Evolutionary conservation across 768 basidiomycete species (phyloP).

Genomic region (Lactarius akahatsu): DNA sequence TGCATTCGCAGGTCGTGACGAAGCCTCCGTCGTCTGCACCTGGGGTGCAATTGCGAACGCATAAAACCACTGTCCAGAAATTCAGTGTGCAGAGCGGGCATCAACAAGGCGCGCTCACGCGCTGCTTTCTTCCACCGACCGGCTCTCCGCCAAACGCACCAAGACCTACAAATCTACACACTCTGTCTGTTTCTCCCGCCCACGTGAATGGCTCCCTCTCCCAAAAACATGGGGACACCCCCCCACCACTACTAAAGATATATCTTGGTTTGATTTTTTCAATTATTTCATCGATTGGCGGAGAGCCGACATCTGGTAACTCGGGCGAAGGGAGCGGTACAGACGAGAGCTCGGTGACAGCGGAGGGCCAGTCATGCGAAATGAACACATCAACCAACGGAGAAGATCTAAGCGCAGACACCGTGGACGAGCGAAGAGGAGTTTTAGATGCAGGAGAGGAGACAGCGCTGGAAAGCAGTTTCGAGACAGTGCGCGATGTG

Average conservation of each 20-base stretch:
- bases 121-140: slow-evolving; percentile 68
- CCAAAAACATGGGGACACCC: slow-evolving; percentile 80
- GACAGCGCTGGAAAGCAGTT: slow-evolving; percentile 68
- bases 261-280: slow-evolving; percentile 78
- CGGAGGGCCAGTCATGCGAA: slow-evolving; percentile 73
- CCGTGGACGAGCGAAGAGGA: slow-evolving; percentile 65
- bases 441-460: slow-evolving; percentile 49
- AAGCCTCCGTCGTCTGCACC: slow-evolving; percentile 38
- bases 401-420: slow-evolving; percentile 57
- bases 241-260: slow-evolving; percentile 72
- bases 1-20: slow-evolving; percentile 55
- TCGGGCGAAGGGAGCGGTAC: slow-evolving; percentile 46
- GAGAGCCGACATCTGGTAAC: slow-evolving; percentile 46
- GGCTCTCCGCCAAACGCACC: slow-evolving; percentile 79
- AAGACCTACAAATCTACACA: slow-evolving; percentile 80
- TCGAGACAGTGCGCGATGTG: slow-evolving; percentile 64
- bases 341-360: slow-evolving; percentile 60
- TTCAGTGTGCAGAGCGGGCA: slow-evolving; percentile 15
- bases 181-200: slow-evolving; percentile 65
- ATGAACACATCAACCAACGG: slow-evolving; percentile 79
- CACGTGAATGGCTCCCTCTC: slow-evolving; percentile 91
- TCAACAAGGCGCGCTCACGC: slow-evolving; percentile 51
- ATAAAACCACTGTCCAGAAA: slow-evolving; percentile 82
- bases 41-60: slow-evolving; percentile 83
- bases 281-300: slow-evolving; percentile 64